Base-by-base conservation (phyloP, 106 monocot species). In the Triglochin maritima region DNA sequence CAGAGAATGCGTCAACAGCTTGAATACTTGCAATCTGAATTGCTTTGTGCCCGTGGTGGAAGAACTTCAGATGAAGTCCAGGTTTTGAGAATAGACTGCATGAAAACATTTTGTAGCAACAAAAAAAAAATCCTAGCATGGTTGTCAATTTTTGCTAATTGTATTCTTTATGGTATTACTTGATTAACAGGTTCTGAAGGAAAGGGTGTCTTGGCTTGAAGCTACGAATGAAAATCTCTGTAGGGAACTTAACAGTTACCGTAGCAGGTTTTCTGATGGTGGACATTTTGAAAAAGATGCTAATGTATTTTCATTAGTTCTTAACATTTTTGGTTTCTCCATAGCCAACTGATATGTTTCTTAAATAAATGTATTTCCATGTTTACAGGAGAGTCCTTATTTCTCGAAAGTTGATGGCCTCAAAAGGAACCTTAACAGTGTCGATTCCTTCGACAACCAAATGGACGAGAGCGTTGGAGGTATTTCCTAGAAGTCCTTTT, bases 1-100 rank as follows among this genome's bases (percentile, higher is more conserved):
- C 88, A 86, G 77, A 91, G 80, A 68, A 85, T 98, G 96, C 83
- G 88, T 2, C 83, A 91, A 66, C 96, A 98, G 56, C 81, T 98
- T 49, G 91, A 98, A 62, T 92, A 77, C 71, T 86, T 98, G 76
- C 96, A 98, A 75, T 85, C 96, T 50, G 96, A 98, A 67, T 74
- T 96, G 44, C 68, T 84, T 57, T 87, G 75, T 66, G 81, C 81
- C 74, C 91, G 91, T 64, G 82, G 89, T 13, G 85, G 87, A 70
- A 80, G 68, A 53, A 65, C 79, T n/a, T 77, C 71, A 70, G 81
- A 82, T 77, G 87, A 91, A 79, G 72, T 88, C 66, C 90, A 84
- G 82, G 95, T 96, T 1, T 96, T 1, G 7, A n/a, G 14, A 48
- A 41, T n/a, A 5, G 11, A 4, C 47, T 16, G 54, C 29, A 57